Evolutionary conservation across 805 yeast species (phyloP).

Genomic region (Barnettozyma vustinii): DNA sequence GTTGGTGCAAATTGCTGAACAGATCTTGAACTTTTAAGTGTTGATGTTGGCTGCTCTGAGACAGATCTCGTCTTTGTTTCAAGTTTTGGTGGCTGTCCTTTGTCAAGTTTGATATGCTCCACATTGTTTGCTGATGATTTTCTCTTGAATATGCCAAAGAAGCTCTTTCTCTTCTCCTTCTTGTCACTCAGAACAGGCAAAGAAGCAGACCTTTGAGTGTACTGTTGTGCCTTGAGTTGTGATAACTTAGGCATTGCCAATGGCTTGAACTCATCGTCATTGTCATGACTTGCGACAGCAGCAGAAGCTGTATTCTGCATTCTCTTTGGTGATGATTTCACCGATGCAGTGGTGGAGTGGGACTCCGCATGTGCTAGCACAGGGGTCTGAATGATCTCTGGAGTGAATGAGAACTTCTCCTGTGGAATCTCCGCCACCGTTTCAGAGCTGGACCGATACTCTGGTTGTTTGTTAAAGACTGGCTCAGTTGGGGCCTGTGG

Average conservation of each 20-base stretch:
- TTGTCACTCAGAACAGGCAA: conserved; percentile 17
- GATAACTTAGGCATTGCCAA: conserved; percentile 11
- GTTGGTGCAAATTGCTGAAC: conserved; percentile 10
- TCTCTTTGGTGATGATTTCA: conserved; percentile 2
- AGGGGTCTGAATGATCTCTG: conserved; percentile 11
- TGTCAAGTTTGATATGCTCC: conserved; percentile 6
- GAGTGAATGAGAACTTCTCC: conserved; percentile 5
- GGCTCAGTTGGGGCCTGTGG: conserved; percentile 20
- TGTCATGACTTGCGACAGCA: neutral
- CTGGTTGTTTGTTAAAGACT: conserved; percentile 13
- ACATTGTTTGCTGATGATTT: conserved; percentile 16
- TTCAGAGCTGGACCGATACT: conserved; percentile 17
- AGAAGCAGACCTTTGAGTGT: conserved; percentile 21
- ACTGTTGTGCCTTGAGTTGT: conserved; percentile 11
- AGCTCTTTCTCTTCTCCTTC: conserved; percentile 16
- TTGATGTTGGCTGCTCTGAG: conserved; percentile 9
- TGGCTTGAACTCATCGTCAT: neutral
- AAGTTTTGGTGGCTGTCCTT: neutral
- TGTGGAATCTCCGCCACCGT: conserved; percentile 1
- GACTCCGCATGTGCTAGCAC: neutral
- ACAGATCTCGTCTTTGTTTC: conserved; percentile 16
- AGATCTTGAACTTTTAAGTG: conserved; percentile 14
- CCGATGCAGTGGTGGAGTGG: neutral
- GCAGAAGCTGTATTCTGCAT: neutral
- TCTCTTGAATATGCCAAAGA: conserved; percentile 19